These are phyloP conservation scores for Begonia loranthoides DNA, from an alignment of 306 rosid genomes.

Conservation along the genomic window DNA sequence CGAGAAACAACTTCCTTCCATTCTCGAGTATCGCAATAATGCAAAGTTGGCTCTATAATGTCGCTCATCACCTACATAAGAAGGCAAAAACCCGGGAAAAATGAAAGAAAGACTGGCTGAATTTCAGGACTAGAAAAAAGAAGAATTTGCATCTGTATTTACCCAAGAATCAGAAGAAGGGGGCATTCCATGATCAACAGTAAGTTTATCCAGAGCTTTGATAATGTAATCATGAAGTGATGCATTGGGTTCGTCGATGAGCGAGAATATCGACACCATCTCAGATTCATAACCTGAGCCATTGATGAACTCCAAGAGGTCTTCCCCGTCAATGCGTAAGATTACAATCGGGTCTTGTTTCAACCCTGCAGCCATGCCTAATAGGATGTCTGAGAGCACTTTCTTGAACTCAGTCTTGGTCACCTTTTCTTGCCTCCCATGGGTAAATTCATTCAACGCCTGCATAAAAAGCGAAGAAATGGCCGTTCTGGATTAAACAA, in stretches of 20 bases:
- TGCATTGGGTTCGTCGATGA: slow-evolving; percentile 26
- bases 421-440: slow-evolving; percentile 76
- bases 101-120: too few relatives aligned
- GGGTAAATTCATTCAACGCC: slow-evolving; percentile 87
- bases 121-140: too few relatives aligned
- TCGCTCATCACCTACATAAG: slow-evolving; percentile 43
- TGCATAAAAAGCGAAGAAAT: slow-evolving; percentile 13
- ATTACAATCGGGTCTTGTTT: slow-evolving; percentile 86
- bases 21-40: slow-evolving; percentile 20
- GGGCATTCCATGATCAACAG: slow-evolving; percentile 93
- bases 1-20: slow-evolving; percentile 42
- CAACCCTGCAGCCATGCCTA: slow-evolving; percentile 98
- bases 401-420: slow-evolving; percentile 85
- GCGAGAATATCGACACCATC: slow-evolving; percentile 37
- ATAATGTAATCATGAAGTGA: slow-evolving; percentile 40
- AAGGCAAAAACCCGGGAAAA: neutral
- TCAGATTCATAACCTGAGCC: slow-evolving; percentile 60
- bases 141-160: slow-evolving; percentile 1
- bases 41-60: slow-evolving; percentile 57
- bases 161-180: slow-evolving; percentile 95
- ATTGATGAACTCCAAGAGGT: slow-evolving; percentile 63
- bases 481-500: slow-evolving; percentile 1
- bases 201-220: slow-evolving; percentile 54
- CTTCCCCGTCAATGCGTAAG: slow-evolving; percentile 93
- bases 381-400: slow-evolving; percentile 76